Base-by-base conservation (phyloP, 148 eudicot genomes). In the Rhododendron henanense region DNA sequence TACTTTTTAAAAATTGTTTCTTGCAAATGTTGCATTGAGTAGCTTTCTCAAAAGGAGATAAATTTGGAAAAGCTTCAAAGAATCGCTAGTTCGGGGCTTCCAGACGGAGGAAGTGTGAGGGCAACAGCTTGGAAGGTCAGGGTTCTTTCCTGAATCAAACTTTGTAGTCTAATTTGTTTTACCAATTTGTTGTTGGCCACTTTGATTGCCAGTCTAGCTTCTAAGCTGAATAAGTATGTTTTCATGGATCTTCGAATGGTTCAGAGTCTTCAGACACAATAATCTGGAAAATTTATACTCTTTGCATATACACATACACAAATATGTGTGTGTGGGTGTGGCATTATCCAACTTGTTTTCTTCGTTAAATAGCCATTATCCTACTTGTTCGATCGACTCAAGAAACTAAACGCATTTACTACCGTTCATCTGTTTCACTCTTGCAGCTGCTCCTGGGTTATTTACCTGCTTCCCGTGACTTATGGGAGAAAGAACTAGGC, bases 81-180 rank as follows among this genome's bases (percentile, higher is more conserved):
- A 67, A 88, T 93, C 47, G 93, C 96, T 79, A 90, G 88, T 41
- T 88, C 89, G 15, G 93, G 96, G 83, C 83, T 93, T 77, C 96
- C 94, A 8, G 89, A 88, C 77, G 93, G 90, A 18, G 94, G 93
- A 83, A 87, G 89, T 41, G 79, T 90, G 83, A 91, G 96, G 15
- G 92, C 96, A 59, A 89, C 93, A 13, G 85, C 91, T 84, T 93
- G 96, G 96, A 93, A 93, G 96, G 94, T 93, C 61, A 57, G 88
- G 16, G 44, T 83, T 86, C 80, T 50, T 28, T 61, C 48, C 51
- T 10, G 21, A 25, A 67, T 28, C 74, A 67, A 67, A 67, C 37
- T 67, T 67, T 67, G 76, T 31, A 1, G 39, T 71, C 76, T 11
- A 31, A 14, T 18, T 53, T 4, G n/a, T 59, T 19, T 59, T 41